phyloP scores from a whole-genome alignment of 2,329 filamentous ascomycete species.

The Calonectria fujianensis region DNA sequence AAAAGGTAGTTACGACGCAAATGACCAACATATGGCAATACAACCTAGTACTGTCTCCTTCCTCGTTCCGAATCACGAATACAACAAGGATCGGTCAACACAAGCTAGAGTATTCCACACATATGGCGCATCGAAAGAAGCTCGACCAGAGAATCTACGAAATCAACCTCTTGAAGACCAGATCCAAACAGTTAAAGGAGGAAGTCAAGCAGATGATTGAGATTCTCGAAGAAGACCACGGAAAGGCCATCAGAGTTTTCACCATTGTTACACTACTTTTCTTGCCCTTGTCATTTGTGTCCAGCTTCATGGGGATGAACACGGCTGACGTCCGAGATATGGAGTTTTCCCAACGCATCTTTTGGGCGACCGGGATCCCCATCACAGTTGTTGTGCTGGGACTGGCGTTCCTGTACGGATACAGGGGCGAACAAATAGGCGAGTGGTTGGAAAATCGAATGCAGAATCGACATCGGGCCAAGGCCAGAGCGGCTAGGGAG shows the following conservation, averaged over 20 bases:
- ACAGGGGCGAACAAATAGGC: slow-evolving; percentile 11
- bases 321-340: slow-evolving; percentile 64
- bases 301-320: slow-evolving; percentile 66
- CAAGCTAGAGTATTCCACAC: background rate
- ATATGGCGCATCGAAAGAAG: background rate
- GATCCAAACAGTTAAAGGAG: slow-evolving; percentile 40
- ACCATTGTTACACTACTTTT: slow-evolving; percentile 65
- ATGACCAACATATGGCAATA: background rate
- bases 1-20: background rate
- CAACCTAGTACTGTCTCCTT: background rate
- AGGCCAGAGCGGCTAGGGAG: background rate
- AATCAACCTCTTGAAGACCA: slow-evolving; percentile 5
- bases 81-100: slow-evolving; percentile 17
- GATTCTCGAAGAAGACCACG: slow-evolving; percentile 56
- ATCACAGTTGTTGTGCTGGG: slow-evolving; percentile 55
- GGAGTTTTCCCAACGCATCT: slow-evolving; percentile 61
- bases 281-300: slow-evolving; percentile 54
- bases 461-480: background rate
- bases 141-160: background rate
- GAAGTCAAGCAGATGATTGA: slow-evolving; percentile 54
- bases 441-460: background rate
- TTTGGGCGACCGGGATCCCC: slow-evolving; percentile 64
- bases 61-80: slow-evolving; percentile 16
- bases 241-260: slow-evolving; percentile 59
- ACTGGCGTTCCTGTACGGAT: slow-evolving; percentile 5